These are phyloP conservation scores for Cyberlindnera xishuangbannaensis DNA, from an alignment of 805 yeast genomes.

Conservation along the genomic window DNA sequence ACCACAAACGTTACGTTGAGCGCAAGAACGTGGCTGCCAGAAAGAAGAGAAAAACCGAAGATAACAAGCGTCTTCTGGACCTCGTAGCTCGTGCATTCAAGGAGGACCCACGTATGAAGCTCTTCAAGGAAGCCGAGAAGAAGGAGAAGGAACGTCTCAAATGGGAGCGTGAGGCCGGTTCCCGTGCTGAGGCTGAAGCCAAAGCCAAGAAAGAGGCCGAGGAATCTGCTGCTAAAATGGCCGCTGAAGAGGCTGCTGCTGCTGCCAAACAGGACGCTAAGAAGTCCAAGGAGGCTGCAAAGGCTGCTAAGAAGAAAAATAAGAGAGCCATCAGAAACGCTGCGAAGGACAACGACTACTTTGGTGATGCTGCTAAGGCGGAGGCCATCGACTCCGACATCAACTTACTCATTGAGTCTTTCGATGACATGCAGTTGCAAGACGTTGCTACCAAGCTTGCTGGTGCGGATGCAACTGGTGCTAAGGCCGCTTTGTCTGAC, in stretches of 20 bases:
- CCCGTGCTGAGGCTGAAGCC: conserved; percentile 95
- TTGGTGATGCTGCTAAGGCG: conserved; percentile 70
- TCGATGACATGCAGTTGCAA: conserved; percentile 74
- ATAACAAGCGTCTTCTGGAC: conserved; percentile 81
- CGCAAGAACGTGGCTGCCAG: conserved; percentile 95
- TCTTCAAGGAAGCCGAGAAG: conserved; percentile 91
- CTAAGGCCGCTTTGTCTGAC: conserved; percentile 55
- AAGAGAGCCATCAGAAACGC: conserved; percentile 80
- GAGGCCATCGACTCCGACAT: conserved; percentile 71
- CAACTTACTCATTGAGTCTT: conserved; percentile 68
- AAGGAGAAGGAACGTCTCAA: conserved; percentile 90
- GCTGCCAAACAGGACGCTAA: conserved; percentile 71
- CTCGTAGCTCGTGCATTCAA: conserved; percentile 81
- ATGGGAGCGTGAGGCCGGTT: conserved; percentile 98
- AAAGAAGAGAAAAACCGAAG: conserved; percentile 96
- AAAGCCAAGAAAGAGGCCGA: conserved; percentile 83
- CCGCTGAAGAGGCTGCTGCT: conserved; percentile 64
- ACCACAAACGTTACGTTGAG: conserved; percentile 97
- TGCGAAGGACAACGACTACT: conserved; percentile 79
- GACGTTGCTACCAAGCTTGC: conserved; percentile 62
- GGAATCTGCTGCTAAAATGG: conserved; percentile 75
- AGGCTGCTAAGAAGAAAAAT: conserved; percentile 89
- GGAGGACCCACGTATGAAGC: conserved; percentile 93
- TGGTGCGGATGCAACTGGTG: conserved; percentile 42
- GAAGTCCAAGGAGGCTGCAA: conserved; percentile 94